These are phyloP conservation scores for Pseudomonodictys pantanalensis DNA, from an alignment of 495 filamentous ascomycete species.

Conservation along the genomic window DNA sequence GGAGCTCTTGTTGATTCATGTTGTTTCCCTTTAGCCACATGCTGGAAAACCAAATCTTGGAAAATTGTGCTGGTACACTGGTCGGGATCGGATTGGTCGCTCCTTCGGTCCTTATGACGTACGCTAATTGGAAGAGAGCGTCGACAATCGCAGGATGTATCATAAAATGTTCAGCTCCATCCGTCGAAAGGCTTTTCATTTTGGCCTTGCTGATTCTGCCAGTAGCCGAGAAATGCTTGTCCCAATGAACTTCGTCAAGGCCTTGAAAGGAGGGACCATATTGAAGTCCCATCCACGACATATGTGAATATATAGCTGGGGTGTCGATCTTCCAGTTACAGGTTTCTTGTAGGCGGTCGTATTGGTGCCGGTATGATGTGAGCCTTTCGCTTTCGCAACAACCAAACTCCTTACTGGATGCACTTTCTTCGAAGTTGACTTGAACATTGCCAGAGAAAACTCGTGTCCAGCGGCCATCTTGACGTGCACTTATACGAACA, in stretches of 20 bases:
- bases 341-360: background rate
- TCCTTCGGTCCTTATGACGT: background rate
- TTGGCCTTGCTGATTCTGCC: background rate
- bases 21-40: too few relatives aligned
- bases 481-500: background rate
- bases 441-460: background rate
- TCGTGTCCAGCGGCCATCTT: background rate
- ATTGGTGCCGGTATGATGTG: background rate
- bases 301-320: background rate
- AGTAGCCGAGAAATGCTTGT: background rate
- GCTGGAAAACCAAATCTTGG: background rate
- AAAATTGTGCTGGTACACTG: background rate
- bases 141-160: background rate
- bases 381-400: background rate
- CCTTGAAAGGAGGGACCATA: background rate
- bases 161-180: background rate
- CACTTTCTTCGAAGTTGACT: background rate
- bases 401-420: background rate
- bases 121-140: background rate
- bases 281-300: slow-evolving; percentile 1
- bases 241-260: background rate
- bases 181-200: background rate
- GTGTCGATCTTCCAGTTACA: background rate
- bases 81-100: background rate
- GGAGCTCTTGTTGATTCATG: background rate